A percentile compares a stretch with the other conserved stretches of the same genome.
These are phyloP conservation scores for Sphaerosporella brunnea DNA, from an alignment of 495 filamentous ascomycete species.

Conservation along the genomic window DNA sequence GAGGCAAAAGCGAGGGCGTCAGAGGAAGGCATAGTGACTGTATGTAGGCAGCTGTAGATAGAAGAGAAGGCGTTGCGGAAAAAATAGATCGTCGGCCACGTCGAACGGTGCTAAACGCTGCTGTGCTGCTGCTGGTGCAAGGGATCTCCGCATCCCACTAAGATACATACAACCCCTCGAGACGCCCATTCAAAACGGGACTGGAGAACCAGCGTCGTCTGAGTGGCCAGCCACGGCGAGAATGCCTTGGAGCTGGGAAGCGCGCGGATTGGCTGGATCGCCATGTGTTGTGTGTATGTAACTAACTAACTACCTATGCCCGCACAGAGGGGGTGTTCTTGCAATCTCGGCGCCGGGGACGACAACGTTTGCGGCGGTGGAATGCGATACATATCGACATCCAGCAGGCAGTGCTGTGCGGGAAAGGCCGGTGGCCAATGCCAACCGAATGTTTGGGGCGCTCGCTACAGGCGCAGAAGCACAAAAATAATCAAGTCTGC, in stretches of 20 bases:
- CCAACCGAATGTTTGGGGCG: neutral
- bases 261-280: neutral
- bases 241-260: too few species aligned
- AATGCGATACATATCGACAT: too few species aligned
- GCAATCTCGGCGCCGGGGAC: too few species aligned
- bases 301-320: too few species aligned
- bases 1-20: neutral
- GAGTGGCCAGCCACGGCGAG: neutral
- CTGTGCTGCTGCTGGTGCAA: neutral
- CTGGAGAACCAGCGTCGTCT: neutral
- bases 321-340: too few species aligned
- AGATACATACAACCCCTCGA: neutral
- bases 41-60: slow-evolving; percentile 1
- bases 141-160: slow-evolving; percentile 3
- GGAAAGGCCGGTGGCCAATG: neutral
- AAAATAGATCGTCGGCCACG: slow-evolving; percentile 10
- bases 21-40: neutral
- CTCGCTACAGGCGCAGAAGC: slow-evolving; percentile 3
- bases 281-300: too few species aligned
- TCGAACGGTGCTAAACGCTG: slow-evolving; percentile 5
- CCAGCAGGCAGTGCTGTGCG: too few species aligned
- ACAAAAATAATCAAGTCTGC: slow-evolving; percentile 4
- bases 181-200: slow-evolving; percentile 5
- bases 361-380: too few species aligned
- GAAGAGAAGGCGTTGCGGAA: neutral